Base-by-base conservation (phyloP, 1,139 yeast species). In the Sugiyamaella sp. region DNA sequence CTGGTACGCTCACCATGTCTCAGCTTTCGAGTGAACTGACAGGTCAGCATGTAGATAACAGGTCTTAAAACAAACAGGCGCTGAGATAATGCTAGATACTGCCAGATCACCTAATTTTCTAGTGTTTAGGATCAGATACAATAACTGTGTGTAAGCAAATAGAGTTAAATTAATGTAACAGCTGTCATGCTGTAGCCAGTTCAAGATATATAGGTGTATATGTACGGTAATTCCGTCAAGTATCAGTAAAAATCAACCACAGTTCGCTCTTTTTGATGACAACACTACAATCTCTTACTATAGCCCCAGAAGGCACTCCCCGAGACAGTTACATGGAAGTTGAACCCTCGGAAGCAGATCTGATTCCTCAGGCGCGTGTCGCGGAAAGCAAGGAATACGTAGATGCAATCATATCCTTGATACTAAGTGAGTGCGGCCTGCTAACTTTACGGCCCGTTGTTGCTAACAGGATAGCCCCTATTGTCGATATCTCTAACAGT, bases 401-500 rank as follows among this genome's bases (percentile, higher is more conserved):
- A 27, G 29, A 46, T 39, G 22, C 38, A 20, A 14, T 46, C 21
- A 38, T 46, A 17, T 46, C 50, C 10, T 27, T 46, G 10, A 12
- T 35, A 16, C n/a, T 46, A 12, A 24, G 44, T 46, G 39, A 38
- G 39, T 29, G n/a, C n/a, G n/a, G n/a, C n/a, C n/a, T n/a, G n/a
- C n/a, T n/a, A n/a, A n/a, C n/a, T n/a, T n/a, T n/a, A n/a, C n/a
- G n/a, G n/a, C n/a, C n/a, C n/a, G n/a, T n/a, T n/a, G n/a, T 29
- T 29, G 8, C 40, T 35, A 19, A 32, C 39, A 17, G 12, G 10
- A 17, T n/a, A 47, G 46, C 39, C 1, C 48, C 52, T 3, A 22
- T 44, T 24, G 38, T 49, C 21, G 52, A 49, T 21, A 42, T 49
- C 19, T 21, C 47, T 16, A 49, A 39, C 16, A 42, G 38, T 22